These are phyloP conservation scores for Sporothrix dimorphospora DNA, from an alignment of 2,329 filamentous ascomycete species.

Conservation along the genomic window DNA sequence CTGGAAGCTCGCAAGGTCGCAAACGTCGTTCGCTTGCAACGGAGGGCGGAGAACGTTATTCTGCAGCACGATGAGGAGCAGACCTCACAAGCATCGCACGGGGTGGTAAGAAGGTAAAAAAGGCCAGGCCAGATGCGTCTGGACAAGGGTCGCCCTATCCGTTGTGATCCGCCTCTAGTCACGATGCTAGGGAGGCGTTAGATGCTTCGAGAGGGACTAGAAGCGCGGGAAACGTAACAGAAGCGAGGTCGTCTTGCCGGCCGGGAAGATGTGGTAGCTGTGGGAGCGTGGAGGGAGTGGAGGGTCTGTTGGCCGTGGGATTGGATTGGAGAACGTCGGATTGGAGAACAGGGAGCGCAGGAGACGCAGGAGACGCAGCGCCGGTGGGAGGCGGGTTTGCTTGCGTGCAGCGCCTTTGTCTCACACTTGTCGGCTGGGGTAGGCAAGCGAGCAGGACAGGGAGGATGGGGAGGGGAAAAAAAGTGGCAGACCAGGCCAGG, in stretches of 20 bases:
- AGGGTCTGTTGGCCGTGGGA: not conserved
- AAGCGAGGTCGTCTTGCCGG: constrained; percentile 12
- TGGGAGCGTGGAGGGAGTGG: not conserved
- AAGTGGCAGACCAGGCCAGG: not conserved
- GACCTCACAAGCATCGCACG: not conserved
- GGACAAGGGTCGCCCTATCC: not conserved
- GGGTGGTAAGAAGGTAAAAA: not conserved
- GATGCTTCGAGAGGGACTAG: not conserved
- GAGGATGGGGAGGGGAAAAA: not conserved
- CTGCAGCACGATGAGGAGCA: not conserved
- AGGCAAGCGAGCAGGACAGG: not conserved
- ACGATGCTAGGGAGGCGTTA: constrained; percentile 5
- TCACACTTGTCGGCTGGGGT: not conserved
- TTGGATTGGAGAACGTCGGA: not conserved
- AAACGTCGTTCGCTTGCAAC: not conserved
- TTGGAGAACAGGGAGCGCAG: not conserved
- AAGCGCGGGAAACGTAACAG: constrained; percentile 1
- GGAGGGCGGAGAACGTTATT: not conserved
- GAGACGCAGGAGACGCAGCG: not conserved
- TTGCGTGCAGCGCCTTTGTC: not conserved
- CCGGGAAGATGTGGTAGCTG: constrained; percentile 7
- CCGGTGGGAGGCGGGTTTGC: not conserved
- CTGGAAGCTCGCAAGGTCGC: not conserved
- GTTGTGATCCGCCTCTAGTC: constrained; percentile 4
- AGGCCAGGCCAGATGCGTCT: not conserved